phyloP scores from a whole-genome alignment of 2,329 filamentous ascomycete species.

The Penicillium sp. region DNA sequence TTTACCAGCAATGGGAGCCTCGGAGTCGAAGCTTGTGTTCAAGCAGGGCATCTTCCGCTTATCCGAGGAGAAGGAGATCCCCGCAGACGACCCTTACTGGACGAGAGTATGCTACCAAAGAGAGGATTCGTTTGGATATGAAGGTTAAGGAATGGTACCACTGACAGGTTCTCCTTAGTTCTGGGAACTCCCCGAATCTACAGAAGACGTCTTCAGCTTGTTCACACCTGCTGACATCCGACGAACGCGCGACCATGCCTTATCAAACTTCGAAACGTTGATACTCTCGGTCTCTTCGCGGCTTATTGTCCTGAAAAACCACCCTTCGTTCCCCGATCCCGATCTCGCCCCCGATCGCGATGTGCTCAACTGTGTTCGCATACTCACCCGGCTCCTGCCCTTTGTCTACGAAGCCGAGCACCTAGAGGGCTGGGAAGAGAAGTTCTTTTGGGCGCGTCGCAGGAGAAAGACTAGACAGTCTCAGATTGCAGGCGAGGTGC shows the following conservation, averaged over 20 bases:
- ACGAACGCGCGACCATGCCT: slow-evolving; percentile 77
- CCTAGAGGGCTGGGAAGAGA: slow-evolving; percentile 81
- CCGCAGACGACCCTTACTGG: slow-evolving; percentile 90
- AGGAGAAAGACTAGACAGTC: slow-evolving; percentile 70
- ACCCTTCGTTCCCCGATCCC: slow-evolving; percentile 85
- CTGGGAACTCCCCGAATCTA: slow-evolving; percentile 94
- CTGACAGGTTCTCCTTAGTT: slow-evolving; percentile 61
- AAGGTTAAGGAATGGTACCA: neutral
- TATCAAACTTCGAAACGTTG: slow-evolving; percentile 87
- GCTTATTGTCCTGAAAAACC: slow-evolving; percentile 78
- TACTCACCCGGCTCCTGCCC: slow-evolving; percentile 85
- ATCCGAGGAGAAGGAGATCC: slow-evolving; percentile 85
- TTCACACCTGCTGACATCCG: slow-evolving; percentile 89
- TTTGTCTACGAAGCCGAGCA: slow-evolving; percentile 89
- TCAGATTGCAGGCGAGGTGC: slow-evolving; percentile 69
- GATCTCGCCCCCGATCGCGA: slow-evolving; percentile 81
- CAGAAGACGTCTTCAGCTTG: slow-evolving; percentile 94
- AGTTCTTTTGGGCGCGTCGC: slow-evolving; percentile 84
- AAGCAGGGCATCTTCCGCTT: slow-evolving; percentile 97
- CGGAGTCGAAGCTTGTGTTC: slow-evolving; percentile 98
- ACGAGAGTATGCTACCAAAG: slow-evolving; percentile 66
- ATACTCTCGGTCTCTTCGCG: slow-evolving; percentile 81
- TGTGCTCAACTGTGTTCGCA: slow-evolving; percentile 91
- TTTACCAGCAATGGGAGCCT: slow-evolving; percentile 75
- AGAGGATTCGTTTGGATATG: neutral